Base-by-base conservation (phyloP, 306 rosid genomes). In the Lathyrus sativus region DNA sequence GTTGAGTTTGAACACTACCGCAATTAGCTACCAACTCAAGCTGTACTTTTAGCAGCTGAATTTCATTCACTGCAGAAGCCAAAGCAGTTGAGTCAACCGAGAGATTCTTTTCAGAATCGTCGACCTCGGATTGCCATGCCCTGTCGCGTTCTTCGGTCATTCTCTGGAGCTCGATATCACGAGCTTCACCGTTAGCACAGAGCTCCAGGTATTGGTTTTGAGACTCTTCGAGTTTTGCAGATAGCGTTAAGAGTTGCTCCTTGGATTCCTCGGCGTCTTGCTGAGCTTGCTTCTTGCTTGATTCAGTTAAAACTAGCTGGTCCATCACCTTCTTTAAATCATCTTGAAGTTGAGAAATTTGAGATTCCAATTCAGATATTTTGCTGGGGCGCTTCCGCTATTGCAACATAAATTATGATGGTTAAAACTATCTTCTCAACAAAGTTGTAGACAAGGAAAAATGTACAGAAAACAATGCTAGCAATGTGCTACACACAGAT, bases 291-390 rank as follows among this genome's bases (percentile, higher is more conserved):
- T 80, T 81, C 87, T 85, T 81, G 82, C 85, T 80, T 71, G 95
- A 85, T 68, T 88, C 97, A 6, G 91, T 81, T 24, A 70, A 75
- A 62, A 69, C 62, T 65, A 90, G 83, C 79, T 84, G 87, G 37
- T 84, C 81, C 82, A 76, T 85, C 24, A 86, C 86, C 55, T 71
- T 81, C 58, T 83, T 87, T 73, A 95, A 74, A 70, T 90, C 96
- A 58, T 81, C 95, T 80, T 83, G 86, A 44, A 90, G 95, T 64
- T 84, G 88, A 66, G 91, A 78, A 73, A 87, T 73, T 87, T 88
- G 97, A 51, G 92, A 82, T 76, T 95, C 97, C 77, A 95, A 78
- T 63, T 95, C 99, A 6, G 92, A 80, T 77, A 90, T 85, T 80
- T 78, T 83, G 86, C 85, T 90, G 0, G 97, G 91, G 67, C 88